Evolutionary conservation across 768 basidiomycete species (phyloP).

Genomic region (Kwoniella newhampshirensis): DNA sequence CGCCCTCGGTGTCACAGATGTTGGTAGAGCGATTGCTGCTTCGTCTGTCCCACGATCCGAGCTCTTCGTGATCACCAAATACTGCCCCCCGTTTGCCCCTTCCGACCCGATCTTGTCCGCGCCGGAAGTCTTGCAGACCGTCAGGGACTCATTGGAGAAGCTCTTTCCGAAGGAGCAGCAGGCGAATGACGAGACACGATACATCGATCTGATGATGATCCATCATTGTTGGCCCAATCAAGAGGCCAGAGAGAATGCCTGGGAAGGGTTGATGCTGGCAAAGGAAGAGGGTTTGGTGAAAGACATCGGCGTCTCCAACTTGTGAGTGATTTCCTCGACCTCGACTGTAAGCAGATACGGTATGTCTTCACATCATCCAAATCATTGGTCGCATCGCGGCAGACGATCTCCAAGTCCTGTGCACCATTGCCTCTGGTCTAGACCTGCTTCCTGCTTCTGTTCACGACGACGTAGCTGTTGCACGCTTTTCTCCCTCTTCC

Average conservation of each 20-base stretch:
- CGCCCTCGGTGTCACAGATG: too few relatives aligned
- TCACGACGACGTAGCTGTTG: too few relatives aligned
- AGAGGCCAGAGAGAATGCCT: constrained; percentile 38
- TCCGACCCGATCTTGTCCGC: not conserved
- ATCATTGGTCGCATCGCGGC: not conserved
- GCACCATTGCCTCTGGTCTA: too few relatives aligned
- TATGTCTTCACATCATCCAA: too few relatives aligned
- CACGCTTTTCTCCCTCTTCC: not conserved
- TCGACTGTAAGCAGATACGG: too few relatives aligned
- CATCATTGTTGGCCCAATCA: constrained; percentile 45
- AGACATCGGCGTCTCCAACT: constrained; percentile 43
- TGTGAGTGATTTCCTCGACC: constrained; percentile 27
- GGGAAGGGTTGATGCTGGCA: constrained; percentile 26
- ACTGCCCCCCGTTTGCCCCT: constrained; percentile 10
- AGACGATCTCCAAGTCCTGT: too few relatives aligned
- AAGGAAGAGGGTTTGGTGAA: constrained; percentile 37
- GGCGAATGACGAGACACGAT: constrained; percentile 7
- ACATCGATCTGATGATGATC: constrained; percentile 45
- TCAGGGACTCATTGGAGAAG: constrained; percentile 13
- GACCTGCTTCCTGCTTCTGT: too few relatives aligned
- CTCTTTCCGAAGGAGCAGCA: constrained; percentile 20
- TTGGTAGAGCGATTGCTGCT: not conserved
- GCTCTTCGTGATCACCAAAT: constrained; percentile 30
- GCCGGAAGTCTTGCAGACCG: not conserved
- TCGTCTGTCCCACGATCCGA: not conserved